Percentiles rank a stretch among this genome's conserved stretches.
Conservation (phyloP, 768 basidiomycete genomes). For the Auricularia cornea region DNA sequence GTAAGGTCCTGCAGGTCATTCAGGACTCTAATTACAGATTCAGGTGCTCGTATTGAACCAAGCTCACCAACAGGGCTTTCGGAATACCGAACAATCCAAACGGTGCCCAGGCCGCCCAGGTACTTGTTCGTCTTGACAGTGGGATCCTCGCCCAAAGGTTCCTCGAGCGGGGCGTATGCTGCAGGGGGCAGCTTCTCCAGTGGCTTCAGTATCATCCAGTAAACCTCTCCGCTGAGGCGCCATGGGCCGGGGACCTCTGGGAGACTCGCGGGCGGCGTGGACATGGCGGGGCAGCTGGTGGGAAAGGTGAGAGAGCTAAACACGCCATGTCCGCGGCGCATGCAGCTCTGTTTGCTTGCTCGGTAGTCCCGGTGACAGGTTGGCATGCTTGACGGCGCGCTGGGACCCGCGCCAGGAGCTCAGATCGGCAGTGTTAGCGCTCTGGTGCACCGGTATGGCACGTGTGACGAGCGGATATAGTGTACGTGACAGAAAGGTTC, state of each 20-base stretch:
- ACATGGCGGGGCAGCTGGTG: background rate
- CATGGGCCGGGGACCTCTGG: background rate
- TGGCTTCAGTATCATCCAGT: background rate
- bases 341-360: too few relatives aligned
- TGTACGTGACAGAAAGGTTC: too few relatives aligned
- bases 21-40: too few relatives aligned
- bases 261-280: background rate
- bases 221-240: background rate
- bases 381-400: too few relatives aligned
- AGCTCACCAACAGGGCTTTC: background rate
- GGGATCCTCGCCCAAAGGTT: background rate
- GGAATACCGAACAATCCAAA: background rate
- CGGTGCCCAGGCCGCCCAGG: background rate
- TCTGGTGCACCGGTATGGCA: too few relatives aligned
- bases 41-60: background rate
- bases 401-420: too few relatives aligned
- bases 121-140: background rate
- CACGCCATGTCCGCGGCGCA: too few relatives aligned
- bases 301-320: too few relatives aligned
- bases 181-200: background rate
- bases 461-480: too few relatives aligned
- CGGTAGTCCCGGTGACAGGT: too few relatives aligned
- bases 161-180: background rate
- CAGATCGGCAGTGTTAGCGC: too few relatives aligned
- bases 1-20: slow-evolving; percentile 10